These are phyloP conservation scores for Calonectria pauciramosa DNA, from an alignment of 2,329 filamentous ascomycete genomes.

Conservation along the genomic window DNA sequence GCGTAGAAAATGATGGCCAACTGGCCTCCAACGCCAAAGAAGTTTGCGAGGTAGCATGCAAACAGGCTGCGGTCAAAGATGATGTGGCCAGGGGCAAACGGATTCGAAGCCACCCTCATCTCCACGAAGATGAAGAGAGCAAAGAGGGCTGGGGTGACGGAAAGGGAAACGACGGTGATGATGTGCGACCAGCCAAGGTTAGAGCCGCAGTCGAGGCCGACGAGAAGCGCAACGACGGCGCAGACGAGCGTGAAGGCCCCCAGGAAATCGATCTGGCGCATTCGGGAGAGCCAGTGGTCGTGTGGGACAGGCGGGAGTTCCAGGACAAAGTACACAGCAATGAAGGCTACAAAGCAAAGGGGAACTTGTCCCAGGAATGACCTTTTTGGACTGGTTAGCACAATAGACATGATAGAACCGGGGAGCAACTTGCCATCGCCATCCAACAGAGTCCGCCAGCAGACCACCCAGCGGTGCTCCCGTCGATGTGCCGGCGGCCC, in stretches of 20 bases:
- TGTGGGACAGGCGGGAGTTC: constrained; percentile 72
- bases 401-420: background rate
- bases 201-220: constrained; percentile 80
- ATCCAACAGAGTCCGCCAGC: constrained; percentile 80
- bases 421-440: constrained; percentile 72
- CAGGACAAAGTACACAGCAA: constrained; percentile 73
- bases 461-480: constrained; percentile 80
- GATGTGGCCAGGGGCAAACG: constrained; percentile 81
- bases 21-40: constrained; percentile 75
- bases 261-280: constrained; percentile 79
- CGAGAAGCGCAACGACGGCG: constrained; percentile 75
- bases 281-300: constrained; percentile 75
- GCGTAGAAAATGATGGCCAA: constrained; percentile 76
- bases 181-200: constrained; percentile 77
- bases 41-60: constrained; percentile 78
- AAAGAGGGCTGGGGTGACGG: constrained; percentile 71
- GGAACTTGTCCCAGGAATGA: constrained; percentile 81
- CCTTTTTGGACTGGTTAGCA: constrained; percentile 54
- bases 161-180: constrained; percentile 70
- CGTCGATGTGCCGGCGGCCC: constrained; percentile 74
- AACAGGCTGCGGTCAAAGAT: constrained; percentile 77
- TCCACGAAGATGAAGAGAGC: constrained; percentile 78
- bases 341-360: constrained; percentile 74
- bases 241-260: constrained; percentile 76
- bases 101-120: constrained; percentile 74